These are phyloP conservation scores for Volvox reticuliferus DNA, from an alignment of 139 green algal species.

Conservation along the genomic window DNA sequence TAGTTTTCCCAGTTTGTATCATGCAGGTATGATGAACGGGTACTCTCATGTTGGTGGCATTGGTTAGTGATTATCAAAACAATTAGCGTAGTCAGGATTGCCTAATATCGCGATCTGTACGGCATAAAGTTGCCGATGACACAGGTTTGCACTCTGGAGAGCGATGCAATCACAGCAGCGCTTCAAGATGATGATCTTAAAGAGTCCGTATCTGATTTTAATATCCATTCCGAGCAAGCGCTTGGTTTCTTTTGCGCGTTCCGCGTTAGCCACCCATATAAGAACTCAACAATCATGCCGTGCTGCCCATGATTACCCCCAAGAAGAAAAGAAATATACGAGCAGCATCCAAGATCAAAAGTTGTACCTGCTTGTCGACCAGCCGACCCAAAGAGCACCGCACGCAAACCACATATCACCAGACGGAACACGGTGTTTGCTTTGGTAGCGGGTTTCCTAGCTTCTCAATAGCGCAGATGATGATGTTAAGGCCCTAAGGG, in stretches of 20 bases:
- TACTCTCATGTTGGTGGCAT: too few relatives aligned
- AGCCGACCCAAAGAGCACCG: background rate
- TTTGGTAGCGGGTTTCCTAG: background rate
- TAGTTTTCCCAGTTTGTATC: too few relatives aligned
- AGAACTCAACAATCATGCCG: background rate
- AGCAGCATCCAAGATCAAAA: background rate
- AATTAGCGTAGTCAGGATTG: too few relatives aligned
- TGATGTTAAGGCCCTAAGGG: constrained; percentile 12
- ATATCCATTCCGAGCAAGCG: background rate
- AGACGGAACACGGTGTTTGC: background rate
- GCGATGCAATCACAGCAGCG: background rate
- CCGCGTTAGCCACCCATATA: background rate
- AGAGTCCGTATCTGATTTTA: background rate
- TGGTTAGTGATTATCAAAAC: too few relatives aligned
- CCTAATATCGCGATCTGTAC: background rate
- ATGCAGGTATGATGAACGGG: too few relatives aligned
- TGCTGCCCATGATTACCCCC: background rate
- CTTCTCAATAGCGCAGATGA: background rate
- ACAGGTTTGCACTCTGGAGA: background rate
- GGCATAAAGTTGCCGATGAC: background rate
- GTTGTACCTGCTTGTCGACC: background rate
- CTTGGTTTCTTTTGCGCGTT: background rate
- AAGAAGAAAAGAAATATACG: background rate
- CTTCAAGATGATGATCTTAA: background rate
- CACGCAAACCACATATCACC: background rate